Evolutionary conservation across 2,329 filamentous ascomycete species (phyloP).

Genomic region (Fusarium xylarioides): DNA sequence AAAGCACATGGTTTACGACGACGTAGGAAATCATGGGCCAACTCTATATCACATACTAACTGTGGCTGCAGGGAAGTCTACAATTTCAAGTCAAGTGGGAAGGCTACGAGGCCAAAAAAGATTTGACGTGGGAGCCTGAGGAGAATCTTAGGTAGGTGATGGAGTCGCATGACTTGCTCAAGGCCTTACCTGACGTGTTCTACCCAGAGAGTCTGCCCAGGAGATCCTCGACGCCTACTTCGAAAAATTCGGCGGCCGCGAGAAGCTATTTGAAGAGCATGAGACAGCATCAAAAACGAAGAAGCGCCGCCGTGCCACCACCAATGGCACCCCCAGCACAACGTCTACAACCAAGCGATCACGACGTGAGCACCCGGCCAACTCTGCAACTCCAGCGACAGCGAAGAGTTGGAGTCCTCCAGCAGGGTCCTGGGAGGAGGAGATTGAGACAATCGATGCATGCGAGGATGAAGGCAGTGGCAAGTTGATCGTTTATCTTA

Average conservation of each 20-base stretch:
- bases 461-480: slow-evolving; percentile 71
- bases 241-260: slow-evolving; percentile 68
- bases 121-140: slow-evolving; percentile 83
- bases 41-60: background rate
- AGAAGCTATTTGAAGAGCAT: slow-evolving; percentile 61
- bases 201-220: slow-evolving; percentile 62
- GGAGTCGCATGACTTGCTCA: background rate
- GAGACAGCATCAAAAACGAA: slow-evolving; percentile 61
- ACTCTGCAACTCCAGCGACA: slow-evolving; percentile 58
- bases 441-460: slow-evolving; percentile 75
- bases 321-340: slow-evolving; percentile 49
- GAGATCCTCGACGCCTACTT: slow-evolving; percentile 74
- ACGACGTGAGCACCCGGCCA: slow-evolving; percentile 59
- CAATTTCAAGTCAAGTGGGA: slow-evolving; percentile 83
- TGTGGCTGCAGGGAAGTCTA: slow-evolving; percentile 54
- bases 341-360: slow-evolving; percentile 53
- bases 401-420: slow-evolving; percentile 71
- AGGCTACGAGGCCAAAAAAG: slow-evolving; percentile 74
- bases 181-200: background rate
- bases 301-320: slow-evolving; percentile 64
- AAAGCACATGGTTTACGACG: slow-evolving; percentile 68
- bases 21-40: slow-evolving; percentile 51
- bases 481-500: slow-evolving; percentile 72
- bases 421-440: slow-evolving; percentile 79
- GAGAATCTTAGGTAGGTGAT: slow-evolving; percentile 60